Evolutionary conservation across 2,329 filamentous ascomycete genomes (phyloP).

Genomic region (Epichloe festucae): DNA sequence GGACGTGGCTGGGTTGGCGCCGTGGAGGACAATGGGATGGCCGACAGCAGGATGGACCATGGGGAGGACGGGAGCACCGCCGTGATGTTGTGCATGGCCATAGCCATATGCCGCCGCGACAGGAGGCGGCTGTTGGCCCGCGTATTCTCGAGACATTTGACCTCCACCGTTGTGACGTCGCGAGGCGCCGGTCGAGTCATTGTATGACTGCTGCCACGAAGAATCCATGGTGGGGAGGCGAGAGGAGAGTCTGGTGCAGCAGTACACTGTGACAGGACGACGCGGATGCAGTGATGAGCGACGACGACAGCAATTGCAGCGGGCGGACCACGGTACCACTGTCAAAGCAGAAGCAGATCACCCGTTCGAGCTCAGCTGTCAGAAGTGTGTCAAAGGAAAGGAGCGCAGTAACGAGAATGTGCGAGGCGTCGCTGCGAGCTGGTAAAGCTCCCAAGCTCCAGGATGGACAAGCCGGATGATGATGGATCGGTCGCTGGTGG

Average conservation of each 20-base stretch:
- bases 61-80: constrained; percentile 19
- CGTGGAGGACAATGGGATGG: constrained; percentile 16
- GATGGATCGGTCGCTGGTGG: not conserved
- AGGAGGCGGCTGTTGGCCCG: constrained; percentile 21
- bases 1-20: constrained; percentile 36
- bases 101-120: constrained; percentile 29
- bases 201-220: constrained; percentile 52
- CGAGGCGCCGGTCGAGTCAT: constrained; percentile 49
- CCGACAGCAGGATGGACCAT: constrained; percentile 18
- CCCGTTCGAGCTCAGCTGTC: not conserved
- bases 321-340: not conserved
- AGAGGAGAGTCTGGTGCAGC: constrained; percentile 11
- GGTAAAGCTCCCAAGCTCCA: constrained; percentile 5
- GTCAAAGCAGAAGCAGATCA: not conserved
- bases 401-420: not conserved
- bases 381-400: not conserved
- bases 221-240: constrained; percentile 33
- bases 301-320: constrained; percentile 3
- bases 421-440: constrained; percentile 4
- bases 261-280: not conserved
- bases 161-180: constrained; percentile 47
- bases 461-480: constrained; percentile 1
- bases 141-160: constrained; percentile 36
- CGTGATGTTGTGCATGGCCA: constrained; percentile 57
- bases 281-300: not conserved